Evolutionary conservation across 2,329 filamentous ascomycete species (phyloP).

Genomic region (Knoxdaviesia capensis): DNA sequence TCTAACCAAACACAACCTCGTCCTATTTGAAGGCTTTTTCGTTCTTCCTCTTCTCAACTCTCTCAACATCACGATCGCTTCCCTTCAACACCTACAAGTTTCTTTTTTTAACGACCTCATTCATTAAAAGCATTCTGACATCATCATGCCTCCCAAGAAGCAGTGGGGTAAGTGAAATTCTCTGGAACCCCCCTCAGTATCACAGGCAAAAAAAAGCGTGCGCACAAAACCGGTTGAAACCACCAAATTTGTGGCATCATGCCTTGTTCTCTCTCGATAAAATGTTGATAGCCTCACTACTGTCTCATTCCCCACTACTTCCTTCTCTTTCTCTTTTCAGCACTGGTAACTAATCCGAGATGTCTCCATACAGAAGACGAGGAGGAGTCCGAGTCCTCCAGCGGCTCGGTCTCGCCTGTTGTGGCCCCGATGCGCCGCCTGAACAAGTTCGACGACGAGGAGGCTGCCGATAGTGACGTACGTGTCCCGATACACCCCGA

Average conservation of each 20-base stretch:
- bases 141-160: constrained; percentile 22
- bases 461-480: constrained; percentile 64
- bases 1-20: neutral
- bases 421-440: constrained; percentile 19
- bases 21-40: neutral
- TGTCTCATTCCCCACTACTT: too few relatives aligned
- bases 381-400: constrained; percentile 16
- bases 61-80: neutral
- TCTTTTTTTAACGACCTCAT: neutral
- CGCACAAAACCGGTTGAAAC: too few relatives aligned
- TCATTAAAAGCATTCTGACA: constrained; percentile 7
- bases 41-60: neutral
- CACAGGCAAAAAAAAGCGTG: too few relatives aligned
- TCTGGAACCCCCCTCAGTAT: too few relatives aligned
- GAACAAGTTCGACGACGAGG: constrained; percentile 74
- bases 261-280: too few relatives aligned
- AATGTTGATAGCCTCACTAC: constrained; percentile 3
- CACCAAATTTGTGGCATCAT: too few relatives aligned
- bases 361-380: constrained; percentile 16
- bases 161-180: constrained; percentile 23
- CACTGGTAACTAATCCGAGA: constrained; percentile 8
- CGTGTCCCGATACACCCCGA: constrained; percentile 9
- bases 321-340: neutral
- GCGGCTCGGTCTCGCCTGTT: constrained; percentile 13
- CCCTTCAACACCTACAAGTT: neutral